Percentiles rank a stretch among this genome's conserved stretches.
These are phyloP conservation scores for Cryoendolithus antarcticus DNA, from an alignment of 2,329 filamentous ascomycete species.

Conservation along the genomic window DNA sequence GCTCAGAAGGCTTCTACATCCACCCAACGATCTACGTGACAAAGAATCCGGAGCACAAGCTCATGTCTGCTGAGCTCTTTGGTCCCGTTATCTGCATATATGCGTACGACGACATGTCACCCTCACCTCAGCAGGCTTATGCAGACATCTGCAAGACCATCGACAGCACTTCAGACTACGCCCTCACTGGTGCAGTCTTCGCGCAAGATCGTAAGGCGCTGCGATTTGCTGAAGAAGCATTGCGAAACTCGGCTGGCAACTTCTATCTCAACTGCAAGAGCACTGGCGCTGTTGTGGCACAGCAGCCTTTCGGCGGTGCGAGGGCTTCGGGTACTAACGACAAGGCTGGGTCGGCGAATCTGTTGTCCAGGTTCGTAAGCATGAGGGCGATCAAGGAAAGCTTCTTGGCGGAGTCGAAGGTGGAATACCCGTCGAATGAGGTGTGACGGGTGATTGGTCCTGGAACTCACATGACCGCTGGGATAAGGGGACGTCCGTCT, in stretches of 20 bases:
- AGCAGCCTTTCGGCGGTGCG: slow-evolving; percentile 37
- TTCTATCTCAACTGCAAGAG: slow-evolving; percentile 81
- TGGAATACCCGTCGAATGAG: slow-evolving; percentile 41
- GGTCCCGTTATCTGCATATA: slow-evolving; percentile 64
- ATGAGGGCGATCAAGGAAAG: slow-evolving; percentile 46
- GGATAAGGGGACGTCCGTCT: neutral
- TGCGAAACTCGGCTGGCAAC: slow-evolving; percentile 65
- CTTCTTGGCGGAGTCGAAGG: slow-evolving; percentile 35
- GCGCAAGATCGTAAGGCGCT: slow-evolving; percentile 55
- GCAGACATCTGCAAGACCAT: slow-evolving; percentile 38
- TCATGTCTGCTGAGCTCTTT: slow-evolving; percentile 70
- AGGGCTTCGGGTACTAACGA: slow-evolving; percentile 45
- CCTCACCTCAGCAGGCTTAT: slow-evolving; percentile 40
- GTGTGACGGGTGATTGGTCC: slow-evolving; percentile 23
- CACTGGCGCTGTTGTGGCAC: slow-evolving; percentile 35
- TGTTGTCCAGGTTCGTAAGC: slow-evolving; percentile 42
- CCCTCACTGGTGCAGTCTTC: slow-evolving; percentile 65
- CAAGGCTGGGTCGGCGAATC: slow-evolving; percentile 42
- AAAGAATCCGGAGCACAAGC: slow-evolving; percentile 58
- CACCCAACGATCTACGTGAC: slow-evolving; percentile 73
- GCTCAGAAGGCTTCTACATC: slow-evolving; percentile 68
- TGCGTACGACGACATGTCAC: slow-evolving; percentile 57
- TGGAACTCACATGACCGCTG: slow-evolving; percentile 1
- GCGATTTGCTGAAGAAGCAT: slow-evolving; percentile 55
- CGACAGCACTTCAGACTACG: slow-evolving; percentile 64